These are phyloP conservation scores for Ganoderma sinense DNA, from an alignment of 1,284 basidiomycete genomes.

Conservation along the genomic window DNA sequence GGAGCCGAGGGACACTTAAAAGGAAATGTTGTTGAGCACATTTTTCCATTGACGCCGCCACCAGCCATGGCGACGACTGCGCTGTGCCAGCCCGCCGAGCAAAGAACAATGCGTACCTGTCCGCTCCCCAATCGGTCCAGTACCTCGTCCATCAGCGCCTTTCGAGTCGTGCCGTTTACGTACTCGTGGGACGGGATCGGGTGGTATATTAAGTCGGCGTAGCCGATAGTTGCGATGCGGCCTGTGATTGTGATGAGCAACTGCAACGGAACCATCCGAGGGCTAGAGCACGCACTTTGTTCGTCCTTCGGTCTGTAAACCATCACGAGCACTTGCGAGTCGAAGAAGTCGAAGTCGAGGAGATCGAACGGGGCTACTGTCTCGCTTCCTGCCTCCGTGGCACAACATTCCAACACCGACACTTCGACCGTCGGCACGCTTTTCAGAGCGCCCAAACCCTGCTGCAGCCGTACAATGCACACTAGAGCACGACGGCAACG, in stretches of 20 bases:
- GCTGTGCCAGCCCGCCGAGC: neutral
- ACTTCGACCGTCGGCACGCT: slow-evolving; percentile 30
- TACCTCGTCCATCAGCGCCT: slow-evolving; percentile 66
- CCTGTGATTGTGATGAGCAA: slow-evolving; percentile 46
- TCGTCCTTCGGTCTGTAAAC: slow-evolving; percentile 49
- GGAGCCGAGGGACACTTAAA: slow-evolving; percentile 54
- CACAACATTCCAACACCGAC: slow-evolving; percentile 35
- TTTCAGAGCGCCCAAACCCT: slow-evolving; percentile 26
- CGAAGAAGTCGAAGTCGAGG: slow-evolving; percentile 77
- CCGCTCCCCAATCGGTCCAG: slow-evolving; percentile 61
- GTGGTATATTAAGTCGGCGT: slow-evolving; percentile 65
- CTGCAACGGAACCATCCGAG: slow-evolving; percentile 2
- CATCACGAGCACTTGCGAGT: slow-evolving; percentile 71
- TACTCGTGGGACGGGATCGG: slow-evolving; percentile 52
- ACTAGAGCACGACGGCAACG: slow-evolving; percentile 30
- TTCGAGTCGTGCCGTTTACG: slow-evolving; percentile 61
- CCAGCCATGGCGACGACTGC: slow-evolving; percentile 2
- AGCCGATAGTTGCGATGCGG: slow-evolving; percentile 65
- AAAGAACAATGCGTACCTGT: slow-evolving; percentile 46
- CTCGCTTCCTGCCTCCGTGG: slow-evolving; percentile 27
- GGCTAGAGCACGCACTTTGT: slow-evolving; percentile 33
- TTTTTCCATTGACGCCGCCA: slow-evolving; percentile 23
- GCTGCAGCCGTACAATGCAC: slow-evolving; percentile 34
- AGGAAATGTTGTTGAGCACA: slow-evolving; percentile 30
- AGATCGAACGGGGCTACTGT: slow-evolving; percentile 49